Evolutionary conservation across 1,284 basidiomycete genomes (phyloP), one percentile per base, ranked within the genome.

Genomic region (Leccinum solheimii): DNA sequence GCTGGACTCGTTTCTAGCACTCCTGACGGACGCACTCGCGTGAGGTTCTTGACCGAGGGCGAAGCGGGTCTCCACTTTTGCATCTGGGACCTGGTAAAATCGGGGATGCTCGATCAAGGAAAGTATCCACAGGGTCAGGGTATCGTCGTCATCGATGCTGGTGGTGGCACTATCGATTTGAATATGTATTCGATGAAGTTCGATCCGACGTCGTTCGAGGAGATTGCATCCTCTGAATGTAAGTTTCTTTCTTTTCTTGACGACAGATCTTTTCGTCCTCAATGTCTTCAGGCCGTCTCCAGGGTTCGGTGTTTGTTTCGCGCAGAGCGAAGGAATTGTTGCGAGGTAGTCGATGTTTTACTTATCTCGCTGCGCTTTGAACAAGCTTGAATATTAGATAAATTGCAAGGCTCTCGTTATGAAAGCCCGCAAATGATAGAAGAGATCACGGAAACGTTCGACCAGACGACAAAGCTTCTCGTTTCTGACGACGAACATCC

Each of bases 61-160:
- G 81, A 83, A 68, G 81, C 80, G 0, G 79, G 77, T 63, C 65
- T 83, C 5, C 76, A 83, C 62, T 83, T 76, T 60, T 81, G 81
- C 55, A 64, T 83, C 14, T 64, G 71, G 21, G 76, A 72, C 49
- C 71, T 79, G 11, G 68, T 79, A 4, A 62, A 72, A 5, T 68
- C 69, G 0, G 70, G 75, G 1, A 40, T 56, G 26, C 62, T 63
- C 1, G 55, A 62, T 11, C 51, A 61, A 38, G 32, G 19, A 21
- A 50, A 52, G 1, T 38, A 65, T 36, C 57, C 52, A 26, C 50
- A 68, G 14, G 78, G 76, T 1, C 62, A 77, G 30, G 80, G 80
- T 0, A 73, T 85, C 7, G 71, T 83, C 21, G 77, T 87, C 11
- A 53, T 53, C 19, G 51, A 53, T 32, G 19, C 51, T 14, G 51